These are phyloP conservation scores for Fusarium gaditjirri DNA, from an alignment of 2,329 filamentous ascomycete genomes.

Conservation along the genomic window DNA sequence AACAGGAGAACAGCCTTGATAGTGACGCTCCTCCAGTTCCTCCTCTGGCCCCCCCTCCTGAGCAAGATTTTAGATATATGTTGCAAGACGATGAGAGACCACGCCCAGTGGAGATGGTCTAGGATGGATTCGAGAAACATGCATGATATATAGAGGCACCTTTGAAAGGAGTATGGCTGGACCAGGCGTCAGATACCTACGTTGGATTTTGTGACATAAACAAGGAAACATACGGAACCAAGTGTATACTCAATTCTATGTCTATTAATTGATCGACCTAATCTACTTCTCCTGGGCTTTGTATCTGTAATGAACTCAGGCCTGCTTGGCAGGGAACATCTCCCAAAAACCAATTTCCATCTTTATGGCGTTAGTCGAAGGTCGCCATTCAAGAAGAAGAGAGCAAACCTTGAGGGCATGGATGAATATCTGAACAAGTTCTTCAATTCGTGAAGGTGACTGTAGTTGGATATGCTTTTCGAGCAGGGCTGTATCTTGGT, in stretches of 20 bases:
- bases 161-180: constrained; percentile 22
- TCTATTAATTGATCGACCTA: constrained; percentile 28
- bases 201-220: constrained; percentile 13
- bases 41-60: constrained; percentile 52
- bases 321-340: constrained; percentile 57
- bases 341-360: constrained; percentile 68
- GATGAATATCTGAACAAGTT: constrained; percentile 85
- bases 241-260: constrained; percentile 36
- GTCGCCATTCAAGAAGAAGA: neutral
- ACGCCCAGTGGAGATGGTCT: constrained; percentile 52
- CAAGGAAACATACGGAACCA: constrained; percentile 15
- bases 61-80: constrained; percentile 62
- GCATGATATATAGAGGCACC: constrained; percentile 4
- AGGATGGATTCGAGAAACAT: neutral
- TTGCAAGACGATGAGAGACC: constrained; percentile 62
- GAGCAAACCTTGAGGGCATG: constrained; percentile 80
- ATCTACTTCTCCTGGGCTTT: neutral
- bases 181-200: constrained; percentile 11
- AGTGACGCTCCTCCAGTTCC: constrained; percentile 54
- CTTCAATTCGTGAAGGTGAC: constrained; percentile 79
- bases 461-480: constrained; percentile 80
- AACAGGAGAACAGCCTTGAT: constrained; percentile 35
- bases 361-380: constrained; percentile 43
- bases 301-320: neutral
- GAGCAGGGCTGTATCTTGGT: constrained; percentile 67